phyloP scores from a whole-genome alignment of 2,329 filamentous ascomycete species.

The Diaporthe vexans region DNA sequence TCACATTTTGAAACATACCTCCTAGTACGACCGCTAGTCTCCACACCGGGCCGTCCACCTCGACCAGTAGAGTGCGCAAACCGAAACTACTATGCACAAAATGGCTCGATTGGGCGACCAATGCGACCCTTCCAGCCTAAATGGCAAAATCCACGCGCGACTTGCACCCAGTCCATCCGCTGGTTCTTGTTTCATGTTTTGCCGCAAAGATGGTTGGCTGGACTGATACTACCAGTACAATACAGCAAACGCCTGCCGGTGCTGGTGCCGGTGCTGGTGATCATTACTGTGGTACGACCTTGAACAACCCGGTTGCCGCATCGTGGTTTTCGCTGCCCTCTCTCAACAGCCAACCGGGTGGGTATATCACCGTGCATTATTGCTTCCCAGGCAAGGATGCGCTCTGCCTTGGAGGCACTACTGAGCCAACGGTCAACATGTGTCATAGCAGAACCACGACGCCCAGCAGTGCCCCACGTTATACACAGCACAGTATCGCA shows the following conservation, averaged over 20 bases:
- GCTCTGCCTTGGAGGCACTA: not conserved
- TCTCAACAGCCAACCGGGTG: constrained; percentile 16
- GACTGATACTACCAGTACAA: not conserved
- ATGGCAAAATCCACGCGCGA: constrained; percentile 19
- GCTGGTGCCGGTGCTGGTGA: not conserved
- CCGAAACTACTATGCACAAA: constrained; percentile 16
- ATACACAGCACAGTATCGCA: not conserved
- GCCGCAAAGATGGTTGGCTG: constrained; percentile 11
- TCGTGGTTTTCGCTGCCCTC: not conserved
- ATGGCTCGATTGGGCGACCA: constrained; percentile 31
- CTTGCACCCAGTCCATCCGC: not conserved
- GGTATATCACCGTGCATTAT: not conserved
- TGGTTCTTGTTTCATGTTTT: constrained; percentile 35
- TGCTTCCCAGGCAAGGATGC: not conserved
- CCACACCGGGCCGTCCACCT: not conserved
- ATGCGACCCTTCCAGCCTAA: constrained; percentile 33
- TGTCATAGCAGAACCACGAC: constrained; percentile 14
- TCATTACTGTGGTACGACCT: not conserved
- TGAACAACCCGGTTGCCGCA: not conserved
- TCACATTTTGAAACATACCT: constrained; percentile 21
- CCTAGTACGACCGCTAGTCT: constrained; percentile 20
- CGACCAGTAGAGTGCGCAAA: constrained; percentile 6
- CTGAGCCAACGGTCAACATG: constrained; percentile 22
- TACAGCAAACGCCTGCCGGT: constrained; percentile 4
- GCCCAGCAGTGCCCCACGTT: constrained; percentile 10